Conservation (phyloP, 768 basidiomycete genomes). For the Aureoboletus auriporus region DNA sequence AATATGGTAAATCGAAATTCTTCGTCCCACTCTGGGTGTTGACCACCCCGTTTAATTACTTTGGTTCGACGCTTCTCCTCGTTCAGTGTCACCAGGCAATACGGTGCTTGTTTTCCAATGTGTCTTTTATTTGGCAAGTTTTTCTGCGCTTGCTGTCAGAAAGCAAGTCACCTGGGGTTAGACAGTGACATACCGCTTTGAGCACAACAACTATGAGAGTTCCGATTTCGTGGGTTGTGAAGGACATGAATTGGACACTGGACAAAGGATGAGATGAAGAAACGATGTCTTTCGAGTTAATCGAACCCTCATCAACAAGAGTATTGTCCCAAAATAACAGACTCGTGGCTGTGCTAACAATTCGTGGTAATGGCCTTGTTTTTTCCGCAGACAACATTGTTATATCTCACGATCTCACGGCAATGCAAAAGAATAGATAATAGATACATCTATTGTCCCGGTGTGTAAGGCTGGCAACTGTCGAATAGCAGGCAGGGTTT, state of each 20-base stretch:
- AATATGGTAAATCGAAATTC: constrained; percentile 89
- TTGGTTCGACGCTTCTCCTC: constrained; percentile 85
- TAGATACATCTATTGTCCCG: constrained; percentile 35
- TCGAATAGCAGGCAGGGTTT: constrained; percentile 69
- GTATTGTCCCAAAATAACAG: constrained; percentile 6
- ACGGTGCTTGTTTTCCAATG: constrained; percentile 97
- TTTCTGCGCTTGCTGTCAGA: constrained; percentile 47
- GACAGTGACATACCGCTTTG: constrained; percentile 71
- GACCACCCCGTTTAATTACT: constrained; percentile 94
- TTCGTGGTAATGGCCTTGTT: no score
- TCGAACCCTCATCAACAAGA: constrained; percentile 11
- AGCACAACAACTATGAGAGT: constrained; percentile 92
- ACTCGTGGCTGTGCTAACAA: constrained; percentile 19
- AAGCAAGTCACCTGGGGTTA: constrained; percentile 1
- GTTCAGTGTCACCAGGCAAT: constrained; percentile 76
- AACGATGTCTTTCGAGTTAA: constrained; percentile 18
- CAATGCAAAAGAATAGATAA: no score
- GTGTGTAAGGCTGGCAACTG: constrained; percentile 50
- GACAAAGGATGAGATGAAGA: constrained; percentile 2
- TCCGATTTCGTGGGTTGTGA: constrained; percentile 72
- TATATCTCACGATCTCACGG: neutral
- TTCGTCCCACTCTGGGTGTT: constrained; percentile 99
- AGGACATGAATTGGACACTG: constrained; percentile 43
- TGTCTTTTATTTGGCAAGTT: constrained; percentile 88
- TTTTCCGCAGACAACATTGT: no score